Conservation (phyloP, 257 asterid species). For the Euphrasia confusa region DNA sequence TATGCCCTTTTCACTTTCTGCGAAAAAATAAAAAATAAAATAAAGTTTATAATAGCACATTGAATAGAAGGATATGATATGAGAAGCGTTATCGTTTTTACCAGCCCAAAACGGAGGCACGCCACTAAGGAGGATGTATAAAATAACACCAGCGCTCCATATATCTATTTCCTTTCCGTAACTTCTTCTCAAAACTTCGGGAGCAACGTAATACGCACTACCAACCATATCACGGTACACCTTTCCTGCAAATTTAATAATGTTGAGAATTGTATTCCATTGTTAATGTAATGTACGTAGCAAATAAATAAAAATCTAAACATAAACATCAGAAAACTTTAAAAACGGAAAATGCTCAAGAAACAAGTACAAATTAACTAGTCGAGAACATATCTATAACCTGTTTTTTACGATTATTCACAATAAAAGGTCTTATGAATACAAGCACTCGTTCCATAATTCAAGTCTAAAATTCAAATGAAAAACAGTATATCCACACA, state of each 20-base stretch:
- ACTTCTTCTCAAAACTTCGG: conserved; percentile 70
- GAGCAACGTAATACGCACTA: conserved; percentile 89
- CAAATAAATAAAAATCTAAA: conserved; percentile 3
- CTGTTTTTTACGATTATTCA: not conserved
- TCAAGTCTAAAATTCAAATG: too few relatives aligned
- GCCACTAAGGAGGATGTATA: conserved; percentile 80
- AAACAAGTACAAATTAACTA: not conserved
- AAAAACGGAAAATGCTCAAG: not conserved
- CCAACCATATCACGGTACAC: conserved; percentile 81
- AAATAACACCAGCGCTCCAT: conserved; percentile 92
- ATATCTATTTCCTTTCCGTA: conserved; percentile 82
- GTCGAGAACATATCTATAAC: not conserved
- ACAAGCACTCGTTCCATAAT: not conserved
- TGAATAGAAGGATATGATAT: too few relatives aligned
- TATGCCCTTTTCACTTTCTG: conserved; percentile 96
- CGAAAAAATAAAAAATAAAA: not conserved
- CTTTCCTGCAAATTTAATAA: conserved; percentile 44
- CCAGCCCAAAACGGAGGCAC: conserved; percentile 99
- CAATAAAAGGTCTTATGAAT: not conserved
- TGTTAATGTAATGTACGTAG: not conserved
- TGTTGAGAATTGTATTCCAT: not conserved
- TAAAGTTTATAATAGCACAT: too few relatives aligned
- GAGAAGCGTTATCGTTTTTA: conserved; percentile 70
- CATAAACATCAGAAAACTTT: not conserved
- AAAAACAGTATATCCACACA: too few relatives aligned